phyloP scores from a whole-genome alignment of 1,284 basidiomycete species.

The Naganishia sp. region DNA sequence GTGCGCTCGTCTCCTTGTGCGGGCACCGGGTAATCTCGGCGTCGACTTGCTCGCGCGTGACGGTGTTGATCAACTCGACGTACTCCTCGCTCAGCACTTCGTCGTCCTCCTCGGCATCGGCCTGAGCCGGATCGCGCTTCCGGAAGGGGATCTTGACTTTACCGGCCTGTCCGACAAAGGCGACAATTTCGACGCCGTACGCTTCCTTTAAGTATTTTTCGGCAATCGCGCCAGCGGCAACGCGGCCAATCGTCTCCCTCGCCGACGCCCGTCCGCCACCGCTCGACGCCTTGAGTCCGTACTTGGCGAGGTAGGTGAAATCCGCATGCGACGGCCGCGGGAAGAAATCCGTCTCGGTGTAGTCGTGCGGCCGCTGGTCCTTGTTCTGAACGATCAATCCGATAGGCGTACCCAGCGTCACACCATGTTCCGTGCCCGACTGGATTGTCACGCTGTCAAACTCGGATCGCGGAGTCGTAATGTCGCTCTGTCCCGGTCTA shows the following conservation, averaged over 20 bases:
- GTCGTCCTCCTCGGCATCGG: conserved; percentile 67
- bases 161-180: conserved; percentile 70
- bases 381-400: conserved; percentile 95
- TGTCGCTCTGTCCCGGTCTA: conserved; percentile 91
- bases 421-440: conserved; percentile 88
- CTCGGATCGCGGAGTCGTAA: conserved; percentile 98
- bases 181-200: conserved; percentile 28
- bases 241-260: conserved; percentile 95
- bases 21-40: conserved; percentile 87
- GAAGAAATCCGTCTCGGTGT: conserved; percentile 96
- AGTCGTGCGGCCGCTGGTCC: conserved; percentile 97
- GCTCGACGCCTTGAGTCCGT: conserved; percentile 93
- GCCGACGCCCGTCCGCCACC: conserved; percentile 94
- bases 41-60: conserved; percentile 88
- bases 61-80: conserved; percentile 71
- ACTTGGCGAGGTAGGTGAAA: conserved; percentile 97
- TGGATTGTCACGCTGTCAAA: conserved; percentile 94
- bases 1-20: conserved; percentile 78
- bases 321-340: conserved; percentile 97
- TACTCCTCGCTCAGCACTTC: conserved; percentile 85
- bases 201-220: conserved; percentile 82
- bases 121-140: conserved; percentile 56
- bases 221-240: conserved; percentile 96
- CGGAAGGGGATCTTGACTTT: conserved; percentile 71
- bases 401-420: conserved; percentile 96